Base-by-base conservation (phyloP, 441 rosid species). In the Populus tomentosa region DNA sequence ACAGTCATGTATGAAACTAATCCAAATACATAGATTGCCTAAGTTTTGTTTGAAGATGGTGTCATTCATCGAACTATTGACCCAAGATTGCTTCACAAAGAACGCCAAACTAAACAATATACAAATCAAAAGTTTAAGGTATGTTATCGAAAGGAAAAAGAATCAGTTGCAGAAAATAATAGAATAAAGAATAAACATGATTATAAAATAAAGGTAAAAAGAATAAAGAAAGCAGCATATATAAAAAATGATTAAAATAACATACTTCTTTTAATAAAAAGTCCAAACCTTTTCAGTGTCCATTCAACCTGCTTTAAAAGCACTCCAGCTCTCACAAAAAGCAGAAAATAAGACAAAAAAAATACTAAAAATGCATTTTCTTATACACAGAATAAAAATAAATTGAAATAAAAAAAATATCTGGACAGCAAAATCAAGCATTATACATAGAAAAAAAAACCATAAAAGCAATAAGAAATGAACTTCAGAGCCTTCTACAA, bases 81-180 rank as follows among this genome's bases (percentile, higher is more conserved):
- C 36, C 10, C 33, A 42, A 50, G 18, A 14, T 32, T 46, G 23
- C 56, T 33, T 7, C 9, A 46, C 10, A 65, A 32, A 6, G 56
- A 53, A 69, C 3, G 33, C 21, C 63, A 70, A 75, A 69, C 69
- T 3, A 61, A 28, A 56, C 14, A 56, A 64, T 16, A 64, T 16
- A 46, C 75, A 50, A 71, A 32, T 18, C 53, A 21, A 66, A 78
- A 72, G 53, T 35, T 78, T 26, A 42, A 66, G 13, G 35, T 11
- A 66, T 13, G 13, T 30, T 7, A 64, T 10, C 32, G 23, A 71
- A 71, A 36, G 66, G 24, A 67, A 77, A 77, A 77, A 33, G 72
- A 30, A 53, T 32, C 71, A 20, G n/a, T 5, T 14, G 61, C 67
- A 67, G n/a, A 77, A 71, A 72, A 10, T n/a, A 21, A 36, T 35